Conservation (phyloP, 495 filamentous ascomycete species). For the Penicillium bovifimosum region DNA sequence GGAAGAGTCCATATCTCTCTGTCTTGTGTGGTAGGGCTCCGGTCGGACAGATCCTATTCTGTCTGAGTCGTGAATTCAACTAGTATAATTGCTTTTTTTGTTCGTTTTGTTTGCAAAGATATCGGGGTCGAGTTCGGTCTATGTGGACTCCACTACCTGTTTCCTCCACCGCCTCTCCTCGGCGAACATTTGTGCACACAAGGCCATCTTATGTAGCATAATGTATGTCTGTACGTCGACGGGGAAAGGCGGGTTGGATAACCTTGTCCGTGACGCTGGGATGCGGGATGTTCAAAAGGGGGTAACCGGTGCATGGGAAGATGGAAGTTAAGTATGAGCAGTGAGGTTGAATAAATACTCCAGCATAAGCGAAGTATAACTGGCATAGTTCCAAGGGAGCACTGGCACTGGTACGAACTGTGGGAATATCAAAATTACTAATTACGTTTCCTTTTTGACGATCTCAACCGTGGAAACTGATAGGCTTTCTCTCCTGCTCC, state of each 20-base stretch:
- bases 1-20: neutral
- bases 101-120: neutral
- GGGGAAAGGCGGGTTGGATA: conserved; percentile 13
- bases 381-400: neutral
- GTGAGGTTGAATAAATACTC: too few species aligned
- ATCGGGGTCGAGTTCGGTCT: neutral
- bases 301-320: neutral
- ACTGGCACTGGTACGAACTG: neutral
- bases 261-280: conserved; percentile 7
- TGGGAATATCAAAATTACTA: neutral
- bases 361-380: too few species aligned
- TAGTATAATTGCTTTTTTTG: neutral
- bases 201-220: neutral
- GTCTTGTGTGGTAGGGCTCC: too few species aligned
- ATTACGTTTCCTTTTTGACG: neutral
- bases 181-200: too few species aligned
- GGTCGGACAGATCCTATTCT: neutral
- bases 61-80: neutral
- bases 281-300: neutral
- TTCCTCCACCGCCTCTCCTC: conserved; percentile 11
- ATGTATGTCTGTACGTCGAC: neutral
- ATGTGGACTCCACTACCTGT: neutral
- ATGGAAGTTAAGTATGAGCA: too few species aligned
- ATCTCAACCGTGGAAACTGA: conserved; percentile 1
- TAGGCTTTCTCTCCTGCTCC: neutral